Conservation (phyloP, 331 rosid species). For the Rosa hybrid region DNA sequence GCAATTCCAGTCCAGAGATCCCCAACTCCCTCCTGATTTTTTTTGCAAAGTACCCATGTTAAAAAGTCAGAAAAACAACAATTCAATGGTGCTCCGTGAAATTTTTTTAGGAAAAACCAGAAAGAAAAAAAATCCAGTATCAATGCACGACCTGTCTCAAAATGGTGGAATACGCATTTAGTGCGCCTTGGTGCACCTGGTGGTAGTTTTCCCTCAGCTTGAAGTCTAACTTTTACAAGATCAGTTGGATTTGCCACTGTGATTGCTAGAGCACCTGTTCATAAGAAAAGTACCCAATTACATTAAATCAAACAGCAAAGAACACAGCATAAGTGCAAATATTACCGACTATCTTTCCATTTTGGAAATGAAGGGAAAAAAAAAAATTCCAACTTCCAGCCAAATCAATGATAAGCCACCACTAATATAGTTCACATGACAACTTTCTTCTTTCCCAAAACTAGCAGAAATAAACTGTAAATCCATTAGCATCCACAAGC, state of each 20-base stretch:
- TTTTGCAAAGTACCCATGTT: background rate
- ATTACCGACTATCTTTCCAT: too few relatives aligned
- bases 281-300: slow-evolving; percentile 10
- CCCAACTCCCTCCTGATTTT: slow-evolving; percentile 68
- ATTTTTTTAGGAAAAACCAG: background rate
- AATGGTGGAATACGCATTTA: slow-evolving; percentile 90
- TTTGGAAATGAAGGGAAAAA: too few relatives aligned
- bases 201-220: slow-evolving; percentile 87
- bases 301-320: background rate
- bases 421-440: too few relatives aligned
- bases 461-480: background rate
- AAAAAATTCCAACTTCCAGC: too few relatives aligned
- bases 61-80: slow-evolving; percentile 3
- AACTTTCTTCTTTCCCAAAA: background rate
- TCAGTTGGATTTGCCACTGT: slow-evolving; percentile 87
- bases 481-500: slow-evolving; percentile 20
- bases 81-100: background rate
- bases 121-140: background rate
- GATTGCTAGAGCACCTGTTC: slow-evolving; percentile 78
- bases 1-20: slow-evolving; percentile 93
- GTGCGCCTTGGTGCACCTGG: slow-evolving; percentile 87
- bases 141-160: slow-evolving; percentile 60
- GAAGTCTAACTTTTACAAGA: slow-evolving; percentile 96
- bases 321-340: background rate
- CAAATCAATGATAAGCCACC: too few relatives aligned